phyloP scores from a whole-genome alignment of 2,329 filamentous ascomycete genomes.

The Nakataea oryzae region DNA sequence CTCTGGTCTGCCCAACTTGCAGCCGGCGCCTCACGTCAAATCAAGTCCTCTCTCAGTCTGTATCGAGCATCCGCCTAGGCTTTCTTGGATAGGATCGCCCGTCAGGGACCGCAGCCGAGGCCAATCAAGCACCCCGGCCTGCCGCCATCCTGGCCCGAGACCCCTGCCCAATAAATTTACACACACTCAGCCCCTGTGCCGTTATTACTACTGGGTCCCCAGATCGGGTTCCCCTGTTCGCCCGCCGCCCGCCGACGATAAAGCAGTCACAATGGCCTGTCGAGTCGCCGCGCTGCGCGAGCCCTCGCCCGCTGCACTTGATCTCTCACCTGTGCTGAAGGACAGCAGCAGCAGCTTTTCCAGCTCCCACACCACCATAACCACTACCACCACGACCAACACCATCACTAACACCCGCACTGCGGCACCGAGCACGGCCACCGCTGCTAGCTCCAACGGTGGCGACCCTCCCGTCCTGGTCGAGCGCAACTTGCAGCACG shows the following conservation, averaged over 20 bases:
- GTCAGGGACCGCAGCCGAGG: neutral
- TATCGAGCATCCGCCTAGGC: neutral
- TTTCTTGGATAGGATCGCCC: neutral
- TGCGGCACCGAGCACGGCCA: neutral
- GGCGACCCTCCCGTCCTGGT: neutral
- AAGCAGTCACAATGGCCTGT: neutral
- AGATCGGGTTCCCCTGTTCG: neutral
- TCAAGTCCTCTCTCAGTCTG: neutral
- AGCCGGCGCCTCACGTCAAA: neutral
- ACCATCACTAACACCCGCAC: neutral
- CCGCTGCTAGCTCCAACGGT: neutral
- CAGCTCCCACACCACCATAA: neutral
- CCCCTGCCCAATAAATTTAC: neutral
- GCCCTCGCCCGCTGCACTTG: neutral
- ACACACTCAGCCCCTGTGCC: neutral
- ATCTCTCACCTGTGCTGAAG: neutral
- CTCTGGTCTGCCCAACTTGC: neutral
- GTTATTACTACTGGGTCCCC: neutral
- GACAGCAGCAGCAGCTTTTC: neutral
- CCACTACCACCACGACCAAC: neutral
- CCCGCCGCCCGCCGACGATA: neutral
- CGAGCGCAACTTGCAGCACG: neutral
- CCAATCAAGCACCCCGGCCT: neutral
- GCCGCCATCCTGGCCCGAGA: neutral
- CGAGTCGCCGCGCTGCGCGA: neutral